Evolutionary conservation across 23 red algal genomes (phyloP).

Genomic region (Chondrus crispus): DNA sequence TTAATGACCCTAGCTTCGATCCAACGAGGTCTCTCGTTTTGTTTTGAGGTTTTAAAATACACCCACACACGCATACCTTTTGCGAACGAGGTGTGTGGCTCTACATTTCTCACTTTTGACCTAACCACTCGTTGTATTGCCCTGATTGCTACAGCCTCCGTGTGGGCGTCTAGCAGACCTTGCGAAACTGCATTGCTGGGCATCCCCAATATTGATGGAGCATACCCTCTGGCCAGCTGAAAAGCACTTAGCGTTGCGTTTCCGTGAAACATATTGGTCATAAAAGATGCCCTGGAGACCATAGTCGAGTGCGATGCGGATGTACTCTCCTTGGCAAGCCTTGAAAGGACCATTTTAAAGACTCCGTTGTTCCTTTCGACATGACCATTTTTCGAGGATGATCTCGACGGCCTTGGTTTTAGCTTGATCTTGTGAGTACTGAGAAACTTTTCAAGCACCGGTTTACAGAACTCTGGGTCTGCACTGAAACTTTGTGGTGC

Average conservation of each 20-base stretch:
- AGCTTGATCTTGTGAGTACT: background rate
- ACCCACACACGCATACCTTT: background rate
- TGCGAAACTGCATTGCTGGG: background rate
- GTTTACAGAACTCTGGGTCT: slow-evolving; percentile 6
- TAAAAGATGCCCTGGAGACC: background rate
- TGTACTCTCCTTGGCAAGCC: background rate
- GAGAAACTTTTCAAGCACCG: background rate
- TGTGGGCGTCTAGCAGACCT: background rate
- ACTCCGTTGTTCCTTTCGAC: background rate
- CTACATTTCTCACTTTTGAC: background rate
- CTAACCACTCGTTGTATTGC: background rate
- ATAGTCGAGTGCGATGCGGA: background rate
- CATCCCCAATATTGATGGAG: background rate
- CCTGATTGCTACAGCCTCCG: background rate
- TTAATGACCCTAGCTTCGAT: background rate
- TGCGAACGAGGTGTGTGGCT: background rate
- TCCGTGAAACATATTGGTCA: background rate
- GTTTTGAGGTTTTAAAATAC: background rate
- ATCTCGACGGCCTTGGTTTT: background rate
- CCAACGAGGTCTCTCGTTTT: background rate
- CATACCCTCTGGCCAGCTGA: background rate
- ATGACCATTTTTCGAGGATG: background rate
- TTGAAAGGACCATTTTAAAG: background rate
- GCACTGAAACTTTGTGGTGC: background rate
- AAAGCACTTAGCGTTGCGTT: background rate